Base-by-base conservation (phyloP, 176 grass and related monocot species). In the Oryza coarctata region DNA sequence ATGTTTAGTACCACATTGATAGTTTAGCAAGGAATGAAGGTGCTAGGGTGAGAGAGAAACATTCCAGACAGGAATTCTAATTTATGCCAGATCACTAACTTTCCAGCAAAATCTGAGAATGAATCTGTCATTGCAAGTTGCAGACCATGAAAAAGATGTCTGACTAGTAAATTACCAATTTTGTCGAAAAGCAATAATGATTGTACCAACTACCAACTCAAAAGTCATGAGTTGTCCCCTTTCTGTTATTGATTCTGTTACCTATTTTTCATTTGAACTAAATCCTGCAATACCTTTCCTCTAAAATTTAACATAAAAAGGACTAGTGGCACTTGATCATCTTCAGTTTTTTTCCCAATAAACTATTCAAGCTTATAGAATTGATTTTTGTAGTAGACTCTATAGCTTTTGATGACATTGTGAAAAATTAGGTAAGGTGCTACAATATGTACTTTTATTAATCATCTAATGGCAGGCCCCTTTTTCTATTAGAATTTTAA, bases 161-260 rank as follows among this genome's bases (percentile, higher is more conserved):
- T 27, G 64, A 30, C 14, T 73, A 73, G 73, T 66, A 68, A 58
- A 61, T 27, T 49, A 65, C 62, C 36, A 63, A 29, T 79, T 79
- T 49, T 86, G 78, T 78, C 9, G 1, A 74, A 83, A 63, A 38
- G 30, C 68, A 79, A 78, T 79, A 43, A 82, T 73, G 60, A 82
- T 74, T 78, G 36, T 77, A 86, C 73, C 63, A 77, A 28, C 57
- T 39, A 70, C 78, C 88, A 82, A 61, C 73, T 82, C 67, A 73
- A 86, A 62, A 76, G 60, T 78, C 67, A 73, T 90, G 71, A 76
- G 71, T n/a, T 73, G 70, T 75, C 70, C 43, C 65, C 78, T 73
- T 78, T 82, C 61, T 68, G 62, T 49, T 75, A 79, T 74, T 76
- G 74, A 67, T 73, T 82, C 61, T 68, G 62, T 49, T 75, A 79